Conservation (phyloP, 768 basidiomycete species). For the Trametes cubensis region DNA sequence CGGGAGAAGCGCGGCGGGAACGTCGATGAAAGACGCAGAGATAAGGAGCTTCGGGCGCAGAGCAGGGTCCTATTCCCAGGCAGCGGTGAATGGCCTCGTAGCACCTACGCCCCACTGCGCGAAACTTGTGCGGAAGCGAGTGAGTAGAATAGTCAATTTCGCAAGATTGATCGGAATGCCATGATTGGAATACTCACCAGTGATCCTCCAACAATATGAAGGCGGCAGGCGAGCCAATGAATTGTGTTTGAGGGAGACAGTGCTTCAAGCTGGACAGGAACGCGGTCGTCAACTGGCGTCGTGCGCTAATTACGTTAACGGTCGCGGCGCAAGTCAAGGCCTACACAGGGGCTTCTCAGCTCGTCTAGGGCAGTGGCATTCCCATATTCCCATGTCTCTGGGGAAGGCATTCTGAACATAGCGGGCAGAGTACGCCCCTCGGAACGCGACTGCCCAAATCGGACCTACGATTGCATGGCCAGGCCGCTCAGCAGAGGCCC, state of each 20-base stretch:
- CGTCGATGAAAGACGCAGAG: background rate
- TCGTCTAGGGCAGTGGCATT: background rate
- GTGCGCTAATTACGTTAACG: background rate
- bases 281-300: background rate
- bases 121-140: background rate
- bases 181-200: background rate
- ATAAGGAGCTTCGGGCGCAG: background rate
- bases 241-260: background rate
- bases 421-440: background rate
- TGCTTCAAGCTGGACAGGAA: background rate
- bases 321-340: background rate
- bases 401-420: background rate
- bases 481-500: background rate
- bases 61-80: background rate
- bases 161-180: background rate
- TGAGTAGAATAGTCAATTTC: background rate
- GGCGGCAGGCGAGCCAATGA: background rate
- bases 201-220: background rate
- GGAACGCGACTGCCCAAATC: background rate
- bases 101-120: background rate
- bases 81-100: background rate
- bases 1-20: slow-evolving; percentile 1
- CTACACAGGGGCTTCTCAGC: background rate
- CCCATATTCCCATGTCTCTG: background rate
- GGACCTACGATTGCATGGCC: too few relatives aligned